Evolutionary conservation across 2,329 filamentous ascomycete genomes (phyloP).

Genomic region (Cryphonectria carpinicola): DNA sequence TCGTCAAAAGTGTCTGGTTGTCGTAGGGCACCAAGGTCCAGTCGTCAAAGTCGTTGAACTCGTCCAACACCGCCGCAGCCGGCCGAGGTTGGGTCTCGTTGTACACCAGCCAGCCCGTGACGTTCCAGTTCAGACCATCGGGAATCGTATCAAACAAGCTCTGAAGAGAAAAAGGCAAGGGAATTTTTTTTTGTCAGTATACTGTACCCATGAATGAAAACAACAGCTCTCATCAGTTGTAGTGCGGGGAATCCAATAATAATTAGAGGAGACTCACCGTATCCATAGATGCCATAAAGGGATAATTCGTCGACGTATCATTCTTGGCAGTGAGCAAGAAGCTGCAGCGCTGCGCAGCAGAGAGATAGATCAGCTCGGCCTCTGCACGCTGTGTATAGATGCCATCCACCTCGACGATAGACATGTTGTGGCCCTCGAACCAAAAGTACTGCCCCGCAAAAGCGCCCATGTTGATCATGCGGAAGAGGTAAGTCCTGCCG

Average conservation of each 20-base stretch:
- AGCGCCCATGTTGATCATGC: constrained; percentile 73
- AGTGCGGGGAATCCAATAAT: too few relatives aligned
- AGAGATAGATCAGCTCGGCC: constrained; percentile 67
- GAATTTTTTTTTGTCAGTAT: constrained; percentile 30
- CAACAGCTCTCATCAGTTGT: too few relatives aligned
- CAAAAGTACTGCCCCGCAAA: constrained; percentile 70
- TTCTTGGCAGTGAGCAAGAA: constrained; percentile 67
- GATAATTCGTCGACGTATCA: constrained; percentile 64
- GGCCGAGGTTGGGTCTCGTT: constrained; percentile 51
- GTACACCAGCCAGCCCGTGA: constrained; percentile 68
- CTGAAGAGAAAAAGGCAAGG: constrained; percentile 37
- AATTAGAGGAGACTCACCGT: constrained; percentile 1
- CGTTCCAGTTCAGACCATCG: constrained; percentile 67
- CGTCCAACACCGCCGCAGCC: constrained; percentile 52
- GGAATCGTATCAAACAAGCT: constrained; percentile 72
- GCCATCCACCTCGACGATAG: constrained; percentile 74
- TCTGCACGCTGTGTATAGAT: constrained; percentile 66
- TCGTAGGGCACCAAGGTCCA: constrained; percentile 72
- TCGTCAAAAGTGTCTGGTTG: constrained; percentile 59
- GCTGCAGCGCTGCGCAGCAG: constrained; percentile 69
- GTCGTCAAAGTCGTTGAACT: constrained; percentile 69
- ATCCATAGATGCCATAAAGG: constrained; percentile 73
- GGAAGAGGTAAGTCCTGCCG: constrained; percentile 73
- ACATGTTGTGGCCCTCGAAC: constrained; percentile 70
- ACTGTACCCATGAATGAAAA: constrained; percentile 21